Conservation (phyloP, 306 rosid species). For the Quillaja saponaria region DNA sequence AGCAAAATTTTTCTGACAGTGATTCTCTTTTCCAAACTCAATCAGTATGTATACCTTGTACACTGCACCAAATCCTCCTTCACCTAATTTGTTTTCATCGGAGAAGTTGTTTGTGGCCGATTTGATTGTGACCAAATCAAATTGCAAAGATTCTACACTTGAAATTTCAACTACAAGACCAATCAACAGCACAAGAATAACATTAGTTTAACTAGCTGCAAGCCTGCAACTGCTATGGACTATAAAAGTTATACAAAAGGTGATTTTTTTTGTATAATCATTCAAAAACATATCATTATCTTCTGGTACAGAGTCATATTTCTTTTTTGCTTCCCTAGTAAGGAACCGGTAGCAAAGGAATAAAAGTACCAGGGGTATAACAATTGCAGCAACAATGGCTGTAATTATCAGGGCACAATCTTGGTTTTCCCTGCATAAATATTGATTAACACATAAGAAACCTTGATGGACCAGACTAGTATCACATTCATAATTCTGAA, state of each 20-base stretch:
- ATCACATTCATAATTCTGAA: neutral
- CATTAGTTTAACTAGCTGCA: neutral
- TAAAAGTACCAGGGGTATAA: neutral
- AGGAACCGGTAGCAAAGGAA: conserved; percentile 14
- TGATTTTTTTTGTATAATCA: no score
- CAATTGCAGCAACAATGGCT: conserved; percentile 33
- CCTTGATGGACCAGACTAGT: neutral
- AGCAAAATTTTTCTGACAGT: neutral
- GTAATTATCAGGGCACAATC: conserved; percentile 2
- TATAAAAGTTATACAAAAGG: no score
- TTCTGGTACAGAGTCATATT: neutral
- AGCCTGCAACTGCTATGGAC: no score
- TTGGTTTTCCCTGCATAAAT: conserved; percentile 28
- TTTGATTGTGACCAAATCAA: conserved; percentile 36
- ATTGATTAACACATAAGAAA: neutral
- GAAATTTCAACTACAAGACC: conserved; percentile 30
- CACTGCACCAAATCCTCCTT: conserved; percentile 60
- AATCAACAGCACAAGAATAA: neutral
- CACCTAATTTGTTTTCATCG: conserved; percentile 41
- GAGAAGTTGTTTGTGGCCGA: conserved; percentile 48
- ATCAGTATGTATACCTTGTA: conserved; percentile 41
- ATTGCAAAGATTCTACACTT: conserved; percentile 39
- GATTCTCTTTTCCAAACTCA: neutral
- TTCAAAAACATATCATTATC: conserved; percentile 27
- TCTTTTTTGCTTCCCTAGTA: conserved; percentile 15